Conservation (phyloP, 441 rosid genomes). For the Populus hybrid region DNA sequence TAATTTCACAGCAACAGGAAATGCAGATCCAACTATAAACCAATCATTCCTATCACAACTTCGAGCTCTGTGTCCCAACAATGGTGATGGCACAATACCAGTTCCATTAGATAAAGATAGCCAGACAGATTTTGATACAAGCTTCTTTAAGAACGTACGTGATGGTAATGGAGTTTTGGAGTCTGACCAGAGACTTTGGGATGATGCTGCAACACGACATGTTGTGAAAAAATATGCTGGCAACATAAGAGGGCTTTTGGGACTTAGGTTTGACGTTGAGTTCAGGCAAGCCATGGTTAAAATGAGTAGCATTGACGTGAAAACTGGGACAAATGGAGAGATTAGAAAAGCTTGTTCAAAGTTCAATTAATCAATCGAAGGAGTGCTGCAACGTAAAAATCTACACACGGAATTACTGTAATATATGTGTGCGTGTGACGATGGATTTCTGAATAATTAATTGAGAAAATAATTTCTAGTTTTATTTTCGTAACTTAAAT, state of each 20-base stretch:
- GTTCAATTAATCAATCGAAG: slow-evolving; percentile 33
- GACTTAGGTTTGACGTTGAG: slow-evolving; percentile 53
- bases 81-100: slow-evolving; percentile 49
- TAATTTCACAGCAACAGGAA: slow-evolving; percentile 67
- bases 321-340: slow-evolving; percentile 56
- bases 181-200: slow-evolving; percentile 62
- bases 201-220: slow-evolving; percentile 40
- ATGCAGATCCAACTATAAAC: slow-evolving; percentile 62
- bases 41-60: slow-evolving; percentile 48
- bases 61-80: slow-evolving; percentile 48
- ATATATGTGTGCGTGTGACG: too few relatives aligned
- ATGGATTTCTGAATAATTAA: too few relatives aligned
- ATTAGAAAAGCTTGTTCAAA: slow-evolving; percentile 58
- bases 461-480: too few relatives aligned
- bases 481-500: too few relatives aligned
- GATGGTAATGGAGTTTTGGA: slow-evolving; percentile 63
- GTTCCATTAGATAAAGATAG: slow-evolving; percentile 57
- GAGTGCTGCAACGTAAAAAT: too few relatives aligned
- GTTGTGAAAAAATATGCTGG: slow-evolving; percentile 53
- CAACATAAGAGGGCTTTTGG: slow-evolving; percentile 47
- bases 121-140: slow-evolving; percentile 47
- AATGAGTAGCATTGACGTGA: slow-evolving; percentile 67
- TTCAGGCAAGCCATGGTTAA: slow-evolving; percentile 64
- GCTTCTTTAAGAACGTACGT: slow-evolving; percentile 53
- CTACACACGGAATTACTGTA: background rate